Evolutionary conservation across 2,329 filamentous ascomycete genomes (phyloP).

Genomic region (Trichophyton equinum): DNA sequence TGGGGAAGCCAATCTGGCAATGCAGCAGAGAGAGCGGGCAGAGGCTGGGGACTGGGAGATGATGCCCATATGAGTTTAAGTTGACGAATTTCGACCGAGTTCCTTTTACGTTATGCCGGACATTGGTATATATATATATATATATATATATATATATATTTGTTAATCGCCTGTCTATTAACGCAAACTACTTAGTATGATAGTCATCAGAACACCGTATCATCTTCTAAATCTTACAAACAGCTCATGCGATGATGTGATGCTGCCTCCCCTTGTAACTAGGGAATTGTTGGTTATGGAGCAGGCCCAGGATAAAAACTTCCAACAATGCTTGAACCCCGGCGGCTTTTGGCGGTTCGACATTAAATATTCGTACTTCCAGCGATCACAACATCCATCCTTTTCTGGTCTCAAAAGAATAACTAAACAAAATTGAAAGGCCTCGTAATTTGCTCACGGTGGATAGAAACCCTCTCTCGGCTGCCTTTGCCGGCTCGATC

Average conservation of each 20-base stretch:
- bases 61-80: conserved; percentile 75
- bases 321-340: not conserved
- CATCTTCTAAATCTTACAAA: not conserved
- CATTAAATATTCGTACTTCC: not conserved
- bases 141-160: not conserved
- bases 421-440: not conserved
- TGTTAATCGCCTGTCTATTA: not conserved
- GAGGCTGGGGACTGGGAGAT: conserved; percentile 66
- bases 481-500: not conserved
- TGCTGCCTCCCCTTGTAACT: not conserved
- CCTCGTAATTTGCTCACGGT: not conserved
- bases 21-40: conserved; percentile 38
- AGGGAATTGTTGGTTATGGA: not conserved
- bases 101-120: not conserved
- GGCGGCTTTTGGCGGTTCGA: not conserved
- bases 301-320: not conserved
- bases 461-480: not conserved
- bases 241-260: not conserved
- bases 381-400: not conserved
- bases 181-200: not conserved
- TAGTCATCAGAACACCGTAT: not conserved
- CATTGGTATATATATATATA: not conserved
- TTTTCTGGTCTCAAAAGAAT: not conserved
- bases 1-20: conserved; percentile 44
- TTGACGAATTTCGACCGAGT: conserved; percentile 28